Evolutionary conservation across 495 filamentous ascomycete genomes (phyloP).

Genomic region (Trichoderma parareesei): DNA sequence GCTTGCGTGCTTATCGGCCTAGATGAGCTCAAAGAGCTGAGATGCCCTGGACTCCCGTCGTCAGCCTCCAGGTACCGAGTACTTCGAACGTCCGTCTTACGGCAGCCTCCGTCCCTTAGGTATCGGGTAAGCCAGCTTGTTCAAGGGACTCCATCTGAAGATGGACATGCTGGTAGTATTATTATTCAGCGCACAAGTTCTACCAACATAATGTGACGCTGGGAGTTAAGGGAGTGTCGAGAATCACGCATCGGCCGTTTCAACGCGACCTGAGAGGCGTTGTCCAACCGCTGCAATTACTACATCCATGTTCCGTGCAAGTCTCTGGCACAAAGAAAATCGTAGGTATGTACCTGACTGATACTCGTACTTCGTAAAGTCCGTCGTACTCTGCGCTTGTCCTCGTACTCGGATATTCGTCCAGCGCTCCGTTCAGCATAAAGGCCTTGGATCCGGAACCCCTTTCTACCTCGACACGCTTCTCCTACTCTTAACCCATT

Average conservation of each 20-base stretch:
- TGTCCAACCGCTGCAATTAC: neutral
- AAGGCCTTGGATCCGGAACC: neutral
- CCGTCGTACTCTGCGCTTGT: neutral
- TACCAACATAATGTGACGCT: too few relatives aligned
- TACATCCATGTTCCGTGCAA: neutral
- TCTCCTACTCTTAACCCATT: neutral
- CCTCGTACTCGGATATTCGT: neutral
- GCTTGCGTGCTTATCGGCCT: slow-evolving; percentile 1
- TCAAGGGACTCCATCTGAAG: too few relatives aligned
- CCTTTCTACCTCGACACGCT: neutral
- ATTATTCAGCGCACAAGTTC: too few relatives aligned
- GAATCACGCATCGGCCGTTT: neutral
- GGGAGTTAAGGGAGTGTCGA: neutral
- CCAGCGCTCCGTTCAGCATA: neutral
- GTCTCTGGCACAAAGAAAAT: neutral
- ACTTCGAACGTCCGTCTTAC: neutral
- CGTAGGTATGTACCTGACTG: neutral
- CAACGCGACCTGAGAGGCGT: neutral
- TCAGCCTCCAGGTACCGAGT: neutral
- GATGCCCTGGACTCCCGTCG: too few relatives aligned
- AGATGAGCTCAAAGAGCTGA: slow-evolving; percentile 3
- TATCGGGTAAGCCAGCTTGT: neutral
- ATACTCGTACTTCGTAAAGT: neutral
- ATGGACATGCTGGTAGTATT: too few relatives aligned
- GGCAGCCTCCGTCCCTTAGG: neutral